These are phyloP conservation scores for Magnolia changhungtana DNA, from an alignment of 164 flowering plant genomes.

Conservation along the genomic window DNA sequence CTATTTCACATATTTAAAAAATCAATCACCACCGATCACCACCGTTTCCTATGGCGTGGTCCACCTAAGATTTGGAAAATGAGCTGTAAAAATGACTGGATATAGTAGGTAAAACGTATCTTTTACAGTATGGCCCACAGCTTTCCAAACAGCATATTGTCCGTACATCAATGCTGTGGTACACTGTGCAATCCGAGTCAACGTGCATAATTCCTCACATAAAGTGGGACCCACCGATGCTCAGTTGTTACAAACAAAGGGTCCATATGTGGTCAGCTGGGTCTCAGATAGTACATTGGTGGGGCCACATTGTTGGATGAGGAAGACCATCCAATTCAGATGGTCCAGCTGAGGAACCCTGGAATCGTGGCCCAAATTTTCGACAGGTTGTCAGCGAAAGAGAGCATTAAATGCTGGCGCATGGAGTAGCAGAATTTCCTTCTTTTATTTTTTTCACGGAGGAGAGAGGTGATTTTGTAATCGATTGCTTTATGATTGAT, in stretches of 20 bases:
- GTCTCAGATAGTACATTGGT: not conserved
- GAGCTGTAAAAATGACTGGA: too few relatives aligned
- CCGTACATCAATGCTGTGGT: too few relatives aligned
- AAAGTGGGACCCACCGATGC: not conserved
- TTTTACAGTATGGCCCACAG: too few relatives aligned
- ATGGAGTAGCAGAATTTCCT: not conserved
- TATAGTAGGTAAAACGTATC: too few relatives aligned
- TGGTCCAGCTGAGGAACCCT: not conserved
- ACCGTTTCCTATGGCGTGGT: too few relatives aligned
- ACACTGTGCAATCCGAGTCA: too few relatives aligned
- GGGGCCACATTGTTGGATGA: not conserved
- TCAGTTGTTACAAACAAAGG: not conserved
- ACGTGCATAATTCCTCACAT: too few relatives aligned
- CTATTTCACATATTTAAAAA: too few relatives aligned
- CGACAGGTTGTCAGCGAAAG: not conserved
- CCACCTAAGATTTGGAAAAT: too few relatives aligned
- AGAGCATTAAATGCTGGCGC: slow-evolving; percentile 1
- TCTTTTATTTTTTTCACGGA: not conserved
- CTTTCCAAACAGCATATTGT: too few relatives aligned
- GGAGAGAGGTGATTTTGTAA: not conserved
- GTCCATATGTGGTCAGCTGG: not conserved
- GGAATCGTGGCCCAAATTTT: not conserved
- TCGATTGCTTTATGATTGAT: slow-evolving; percentile 5
- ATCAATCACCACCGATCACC: too few relatives aligned
- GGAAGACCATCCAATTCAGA: not conserved